Conservation (phyloP, 2,329 filamentous ascomycete genomes). For the Microdochium bolleyi region DNA sequence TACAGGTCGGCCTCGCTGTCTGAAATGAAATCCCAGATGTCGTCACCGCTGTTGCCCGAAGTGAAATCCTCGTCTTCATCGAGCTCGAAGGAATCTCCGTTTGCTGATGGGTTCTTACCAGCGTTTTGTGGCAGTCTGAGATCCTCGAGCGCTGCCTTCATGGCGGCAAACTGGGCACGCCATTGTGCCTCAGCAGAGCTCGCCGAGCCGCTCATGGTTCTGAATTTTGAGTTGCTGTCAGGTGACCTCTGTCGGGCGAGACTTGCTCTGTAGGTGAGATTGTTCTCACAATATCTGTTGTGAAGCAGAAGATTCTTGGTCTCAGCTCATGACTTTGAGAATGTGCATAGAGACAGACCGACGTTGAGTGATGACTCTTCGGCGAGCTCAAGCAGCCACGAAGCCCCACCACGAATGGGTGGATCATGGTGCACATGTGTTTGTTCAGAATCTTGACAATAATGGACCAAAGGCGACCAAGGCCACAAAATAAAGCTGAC, state of each 20-base stretch:
- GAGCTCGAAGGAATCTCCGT: conserved; percentile 56
- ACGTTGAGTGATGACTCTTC: conserved; percentile 5
- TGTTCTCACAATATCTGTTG: background rate
- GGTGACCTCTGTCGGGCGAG: background rate
- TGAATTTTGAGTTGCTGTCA: background rate
- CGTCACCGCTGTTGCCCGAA: conserved; percentile 59
- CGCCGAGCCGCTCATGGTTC: background rate
- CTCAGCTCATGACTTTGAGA: conserved; percentile 10
- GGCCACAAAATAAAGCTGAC: too few relatives aligned
- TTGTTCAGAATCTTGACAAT: background rate
- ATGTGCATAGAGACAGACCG: background rate
- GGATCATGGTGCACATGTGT: background rate
- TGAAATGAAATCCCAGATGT: conserved; percentile 90
- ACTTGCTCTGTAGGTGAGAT: background rate
- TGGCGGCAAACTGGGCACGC: conserved; percentile 76
- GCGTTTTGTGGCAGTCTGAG: conserved; percentile 43
- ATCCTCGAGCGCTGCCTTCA: conserved; percentile 77
- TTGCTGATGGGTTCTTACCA: conserved; percentile 32
- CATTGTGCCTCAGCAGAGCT: conserved; percentile 52
- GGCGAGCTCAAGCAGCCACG: background rate
- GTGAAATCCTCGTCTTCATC: conserved; percentile 45
- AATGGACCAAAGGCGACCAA: too few relatives aligned
- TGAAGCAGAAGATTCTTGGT: background rate
- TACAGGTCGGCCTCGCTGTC: conserved; percentile 59
- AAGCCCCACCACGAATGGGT: background rate